These are phyloP conservation scores for Sodiomyces alkalinus DNA, from an alignment of 2,329 filamentous ascomycete species.

Conservation along the genomic window DNA sequence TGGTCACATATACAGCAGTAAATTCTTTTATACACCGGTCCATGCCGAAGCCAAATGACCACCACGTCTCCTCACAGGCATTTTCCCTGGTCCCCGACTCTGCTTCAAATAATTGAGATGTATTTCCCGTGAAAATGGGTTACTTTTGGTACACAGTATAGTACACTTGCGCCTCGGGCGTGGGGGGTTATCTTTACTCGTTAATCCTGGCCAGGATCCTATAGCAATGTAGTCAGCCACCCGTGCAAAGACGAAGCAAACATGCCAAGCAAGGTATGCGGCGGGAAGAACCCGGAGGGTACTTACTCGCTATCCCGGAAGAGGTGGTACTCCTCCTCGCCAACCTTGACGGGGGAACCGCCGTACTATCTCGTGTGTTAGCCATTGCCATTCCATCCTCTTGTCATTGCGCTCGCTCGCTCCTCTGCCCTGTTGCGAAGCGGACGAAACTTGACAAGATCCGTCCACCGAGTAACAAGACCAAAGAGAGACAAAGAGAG, in stretches of 20 bases:
- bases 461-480: slow-evolving; percentile 4
- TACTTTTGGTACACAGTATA: slow-evolving; percentile 16
- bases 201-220: slow-evolving; percentile 99
- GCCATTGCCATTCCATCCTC: background rate
- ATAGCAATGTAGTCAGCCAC: slow-evolving; percentile 8
- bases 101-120: too few species aligned
- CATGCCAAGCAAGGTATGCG: background rate
- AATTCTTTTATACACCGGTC: slow-evolving; percentile 5
- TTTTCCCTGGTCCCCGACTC: slow-evolving; percentile 2
- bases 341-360: slow-evolving; percentile 90
- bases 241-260: background rate
- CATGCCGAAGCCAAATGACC: slow-evolving; percentile 2
- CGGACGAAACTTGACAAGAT: too few species aligned
- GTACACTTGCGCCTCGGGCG: slow-evolving; percentile 9
- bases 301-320: slow-evolving; percentile 98
- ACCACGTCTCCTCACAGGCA: background rate
- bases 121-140: slow-evolving; percentile 3
- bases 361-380: slow-evolving; percentile 50
- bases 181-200: slow-evolving; percentile 42
- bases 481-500: slow-evolving; percentile 2
- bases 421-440: too few species aligned
- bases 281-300: background rate
- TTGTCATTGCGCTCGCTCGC: too few species aligned
- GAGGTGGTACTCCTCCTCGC: slow-evolving; percentile 88
- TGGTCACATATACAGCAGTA: too few species aligned